Conservation (phyloP, 1,284 basidiomycete species). For the Heterobasidion annosum region DNA sequence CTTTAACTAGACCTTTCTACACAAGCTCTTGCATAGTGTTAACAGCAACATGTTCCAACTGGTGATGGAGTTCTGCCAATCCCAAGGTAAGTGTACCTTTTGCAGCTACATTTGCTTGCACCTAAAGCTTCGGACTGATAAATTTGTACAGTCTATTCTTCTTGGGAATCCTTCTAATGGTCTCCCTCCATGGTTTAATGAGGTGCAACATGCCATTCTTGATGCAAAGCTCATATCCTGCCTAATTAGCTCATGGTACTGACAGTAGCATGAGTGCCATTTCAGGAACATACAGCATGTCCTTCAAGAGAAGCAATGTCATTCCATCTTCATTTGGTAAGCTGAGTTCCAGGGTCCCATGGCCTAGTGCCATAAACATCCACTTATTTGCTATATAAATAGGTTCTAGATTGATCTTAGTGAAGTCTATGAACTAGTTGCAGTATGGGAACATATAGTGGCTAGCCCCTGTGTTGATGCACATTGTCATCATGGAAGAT, state of each 20-base stretch:
- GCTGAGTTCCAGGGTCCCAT: neutral
- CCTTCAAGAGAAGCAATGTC: neutral
- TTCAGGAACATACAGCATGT: conserved; percentile 23
- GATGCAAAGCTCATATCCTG: conserved; percentile 15
- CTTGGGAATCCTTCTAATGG: conserved; percentile 17
- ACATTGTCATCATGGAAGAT: neutral
- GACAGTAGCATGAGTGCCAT: conserved; percentile 26
- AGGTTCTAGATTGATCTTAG: neutral
- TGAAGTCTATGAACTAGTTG: neutral
- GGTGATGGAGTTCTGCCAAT: conserved; percentile 18
- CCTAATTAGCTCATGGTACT: conserved; percentile 16
- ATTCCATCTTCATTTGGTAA: neutral
- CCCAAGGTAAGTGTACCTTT: conserved; percentile 9
- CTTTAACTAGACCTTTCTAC: conserved; percentile 16
- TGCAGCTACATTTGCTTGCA: conserved; percentile 2
- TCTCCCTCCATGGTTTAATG: conserved; percentile 7
- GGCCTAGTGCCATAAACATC: neutral
- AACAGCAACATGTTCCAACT: conserved; percentile 24
- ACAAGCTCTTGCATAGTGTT: conserved; percentile 17
- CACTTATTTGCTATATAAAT: neutral
- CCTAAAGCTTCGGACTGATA: neutral
- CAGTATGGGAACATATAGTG: conserved; percentile 1
- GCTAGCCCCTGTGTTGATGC: neutral
- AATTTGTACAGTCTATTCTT: conserved; percentile 20
- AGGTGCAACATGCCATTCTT: conserved; percentile 15